A percentile compares a stretch with the other conserved stretches of the same genome.
Conservation (phyloP, 2,329 filamentous ascomycete species). For the Pseudogymnoascus sp. region DNA sequence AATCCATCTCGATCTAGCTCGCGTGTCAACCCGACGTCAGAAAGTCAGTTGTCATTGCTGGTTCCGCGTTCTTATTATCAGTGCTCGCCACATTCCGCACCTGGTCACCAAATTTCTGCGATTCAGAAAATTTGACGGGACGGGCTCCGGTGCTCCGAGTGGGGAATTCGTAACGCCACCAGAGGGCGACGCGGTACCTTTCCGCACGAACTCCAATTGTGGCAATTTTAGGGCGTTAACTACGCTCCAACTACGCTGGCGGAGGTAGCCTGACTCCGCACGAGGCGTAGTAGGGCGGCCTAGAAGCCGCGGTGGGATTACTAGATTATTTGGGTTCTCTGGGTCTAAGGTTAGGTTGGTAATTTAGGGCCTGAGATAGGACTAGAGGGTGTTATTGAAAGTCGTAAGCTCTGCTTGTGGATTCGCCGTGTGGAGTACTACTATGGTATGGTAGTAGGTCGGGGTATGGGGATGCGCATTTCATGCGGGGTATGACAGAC, state of each 20-base stretch:
- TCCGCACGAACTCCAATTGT: constrained; percentile 4
- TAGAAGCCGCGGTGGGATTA: neutral
- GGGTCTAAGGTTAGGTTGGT: neutral
- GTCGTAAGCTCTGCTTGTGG: neutral
- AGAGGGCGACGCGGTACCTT: neutral
- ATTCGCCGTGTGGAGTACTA: neutral
- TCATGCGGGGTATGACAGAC: constrained; percentile 2
- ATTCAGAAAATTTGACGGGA: neutral
- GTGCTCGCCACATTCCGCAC: neutral
- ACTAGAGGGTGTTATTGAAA: neutral
- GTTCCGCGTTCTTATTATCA: too few species aligned
- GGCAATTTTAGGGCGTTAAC: neutral
- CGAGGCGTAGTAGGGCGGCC: neutral
- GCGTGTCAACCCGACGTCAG: neutral
- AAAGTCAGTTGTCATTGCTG: neutral
- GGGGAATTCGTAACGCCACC: neutral
- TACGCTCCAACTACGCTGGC: neutral
- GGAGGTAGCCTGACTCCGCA: neutral
- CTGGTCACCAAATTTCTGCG: neutral
- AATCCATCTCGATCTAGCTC: neutral
- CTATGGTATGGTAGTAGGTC: neutral
- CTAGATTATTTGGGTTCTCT: neutral
- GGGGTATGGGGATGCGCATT: constrained; percentile 2
- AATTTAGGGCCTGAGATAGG: neutral
- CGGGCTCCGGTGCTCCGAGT: neutral